These are phyloP conservation scores for Phaeolepiota aurea DNA, from an alignment of 768 basidiomycete species.

Conservation along the genomic window DNA sequence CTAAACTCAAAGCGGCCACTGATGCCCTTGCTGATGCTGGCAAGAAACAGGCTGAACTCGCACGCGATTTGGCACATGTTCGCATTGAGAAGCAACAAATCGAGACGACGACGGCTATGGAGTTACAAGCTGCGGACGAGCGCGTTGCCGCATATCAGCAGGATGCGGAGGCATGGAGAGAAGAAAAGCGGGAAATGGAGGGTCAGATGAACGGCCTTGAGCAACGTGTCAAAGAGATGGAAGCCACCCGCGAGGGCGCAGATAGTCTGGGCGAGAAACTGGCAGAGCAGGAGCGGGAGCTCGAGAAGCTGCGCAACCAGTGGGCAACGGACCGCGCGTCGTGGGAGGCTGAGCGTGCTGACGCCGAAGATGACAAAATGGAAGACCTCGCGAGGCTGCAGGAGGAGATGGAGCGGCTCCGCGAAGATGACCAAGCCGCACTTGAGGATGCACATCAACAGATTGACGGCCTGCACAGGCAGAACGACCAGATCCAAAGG, in stretches of 20 bases:
- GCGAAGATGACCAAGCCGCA: conserved; percentile 28
- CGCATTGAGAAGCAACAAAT: conserved; percentile 62
- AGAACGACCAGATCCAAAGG: too few relatives aligned
- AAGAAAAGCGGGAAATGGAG: conserved; percentile 36
- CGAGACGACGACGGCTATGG: conserved; percentile 56
- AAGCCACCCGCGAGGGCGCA: conserved; percentile 31
- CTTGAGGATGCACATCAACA: conserved; percentile 33
- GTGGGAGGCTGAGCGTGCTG: conserved; percentile 42
- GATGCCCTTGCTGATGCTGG: conserved; percentile 49
- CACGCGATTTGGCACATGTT: conserved; percentile 53
- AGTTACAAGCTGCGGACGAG: conserved; percentile 61
- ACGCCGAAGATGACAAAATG: conserved; percentile 40
- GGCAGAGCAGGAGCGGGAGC: conserved; percentile 21
- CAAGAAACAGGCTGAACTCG: conserved; percentile 53
- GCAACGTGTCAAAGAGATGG: conserved; percentile 32
- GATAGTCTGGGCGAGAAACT: conserved; percentile 25
- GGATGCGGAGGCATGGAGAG: conserved; percentile 34
- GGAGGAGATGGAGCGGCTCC: conserved; percentile 38
- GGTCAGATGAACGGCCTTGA: conserved; percentile 26
- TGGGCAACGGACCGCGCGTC: conserved; percentile 36
- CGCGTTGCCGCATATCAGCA: conserved; percentile 48
- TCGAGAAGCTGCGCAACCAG: conserved; percentile 29
- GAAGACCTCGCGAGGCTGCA: conserved; percentile 36
- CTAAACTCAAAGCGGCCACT: conserved; percentile 54
- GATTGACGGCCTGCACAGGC: conserved; percentile 41